Evolutionary conservation across 495 filamentous ascomycete genomes (phyloP), one percentile per base, ranked within the genome.

Genomic region (Sabuloglossum arenarium): DNA sequence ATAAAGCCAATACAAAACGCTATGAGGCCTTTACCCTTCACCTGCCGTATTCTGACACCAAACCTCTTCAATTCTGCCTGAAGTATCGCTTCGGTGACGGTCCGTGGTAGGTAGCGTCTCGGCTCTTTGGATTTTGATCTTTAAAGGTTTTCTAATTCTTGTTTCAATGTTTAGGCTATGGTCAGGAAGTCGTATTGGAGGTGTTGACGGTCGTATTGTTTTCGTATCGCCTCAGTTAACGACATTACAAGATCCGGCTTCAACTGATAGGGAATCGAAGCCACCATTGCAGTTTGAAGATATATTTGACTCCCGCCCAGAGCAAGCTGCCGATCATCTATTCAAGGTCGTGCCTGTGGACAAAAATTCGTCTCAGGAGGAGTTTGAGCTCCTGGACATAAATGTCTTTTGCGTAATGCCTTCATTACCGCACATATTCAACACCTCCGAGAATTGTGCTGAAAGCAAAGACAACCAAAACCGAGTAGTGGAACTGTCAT

Each of bases 41-140:
- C 10, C 16, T 51, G 28, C 47, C 47, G 23, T 51, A 51, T 19
- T 16, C 47, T 10, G 21, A 16, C 47, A 51, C 23, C 24, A 51
- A 11, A 29, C 61, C 61, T 5, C 45, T 63, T n/a, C 61, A 63
- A 32, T 63, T 63, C 21, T 60, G 52, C 30, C 43, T 63, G 19
- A 63, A 63, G 39, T 63, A 63, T 16, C 28, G 56, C 14, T 61
- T 61, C 34, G 59, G 61, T 6, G 59, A 63, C 28, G 61, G 61
- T 2, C 61, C 61, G 0, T 63, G 47, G 47, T 51, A 51, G 1
- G 28, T 19, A 51, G 23, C 23, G 4, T 27, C 25, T 28, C 23
- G 16, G 16, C 5, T 12, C 12, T 23, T 29, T 5, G 11, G 23
- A 16, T 12, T 1, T 19, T 28, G 12, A 11, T 12, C 16, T 29